A percentile compares a stretch with the other conserved stretches of the same genome.
These are phyloP conservation scores for Grosmannia huntii DNA, from an alignment of 2,329 filamentous ascomycete species.

Conservation along the genomic window DNA sequence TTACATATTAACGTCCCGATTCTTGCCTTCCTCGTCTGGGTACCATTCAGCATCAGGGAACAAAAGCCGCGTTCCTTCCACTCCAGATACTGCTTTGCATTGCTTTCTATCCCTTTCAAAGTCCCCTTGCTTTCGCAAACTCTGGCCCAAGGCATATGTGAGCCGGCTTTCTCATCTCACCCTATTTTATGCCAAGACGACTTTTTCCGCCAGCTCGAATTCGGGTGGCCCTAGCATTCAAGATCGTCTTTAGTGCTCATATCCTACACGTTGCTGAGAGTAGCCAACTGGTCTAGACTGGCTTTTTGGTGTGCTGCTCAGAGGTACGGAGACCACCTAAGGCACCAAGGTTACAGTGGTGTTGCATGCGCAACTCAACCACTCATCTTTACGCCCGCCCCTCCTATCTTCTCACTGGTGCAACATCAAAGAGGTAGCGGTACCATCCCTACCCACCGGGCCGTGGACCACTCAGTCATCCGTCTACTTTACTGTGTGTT, in stretches of 20 bases:
- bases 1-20: constrained; percentile 2
- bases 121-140: not conserved
- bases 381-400: not conserved
- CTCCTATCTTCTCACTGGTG: not conserved
- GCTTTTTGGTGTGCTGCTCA: not conserved
- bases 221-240: too few species aligned
- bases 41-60: not conserved
- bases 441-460: not conserved
- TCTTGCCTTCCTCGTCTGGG: not conserved
- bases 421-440: not conserved
- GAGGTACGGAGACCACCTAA: not conserved
- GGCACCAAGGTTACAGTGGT: not conserved
- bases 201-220: too few species aligned
- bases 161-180: too few species aligned
- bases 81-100: not conserved
- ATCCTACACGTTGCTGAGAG: not conserved
- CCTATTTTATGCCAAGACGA: too few species aligned
- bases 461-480: not conserved
- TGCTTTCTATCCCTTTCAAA: not conserved
- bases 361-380: not conserved
- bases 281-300: not conserved
- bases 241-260: too few species aligned
- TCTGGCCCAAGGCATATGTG: too few species aligned
- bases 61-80: constrained; percentile 6
- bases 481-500: not conserved